Conservation (phyloP, 257 asterid genomes). For the Gentiana dahurica region DNA sequence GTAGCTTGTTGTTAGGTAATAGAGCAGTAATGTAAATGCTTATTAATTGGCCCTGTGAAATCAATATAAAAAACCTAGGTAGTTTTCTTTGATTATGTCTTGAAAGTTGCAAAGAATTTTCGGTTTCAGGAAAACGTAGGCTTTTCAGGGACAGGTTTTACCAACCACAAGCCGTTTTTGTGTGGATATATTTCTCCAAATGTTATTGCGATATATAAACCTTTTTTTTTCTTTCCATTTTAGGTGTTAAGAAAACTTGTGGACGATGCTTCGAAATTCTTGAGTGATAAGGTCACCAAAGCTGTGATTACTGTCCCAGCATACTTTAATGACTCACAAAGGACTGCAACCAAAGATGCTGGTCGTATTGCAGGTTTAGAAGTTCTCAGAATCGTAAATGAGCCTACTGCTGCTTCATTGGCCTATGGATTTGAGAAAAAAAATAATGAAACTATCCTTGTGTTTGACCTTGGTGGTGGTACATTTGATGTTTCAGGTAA, state of each 20-base stretch:
- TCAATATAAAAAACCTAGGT: no score
- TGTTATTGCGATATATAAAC: background rate
- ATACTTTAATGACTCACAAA: conserved; percentile 85
- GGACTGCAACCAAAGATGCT: conserved; percentile 92
- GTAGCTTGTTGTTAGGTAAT: no score
- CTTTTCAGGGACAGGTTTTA: no score
- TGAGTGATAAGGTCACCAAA: conserved; percentile 84
- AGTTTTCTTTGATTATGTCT: no score
- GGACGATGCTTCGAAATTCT: conserved; percentile 90
- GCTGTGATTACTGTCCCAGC: conserved; percentile 97
- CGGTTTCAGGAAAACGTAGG: no score
- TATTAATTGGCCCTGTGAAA: no score
- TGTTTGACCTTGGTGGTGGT: conserved; percentile 90
- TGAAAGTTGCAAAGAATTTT: no score
- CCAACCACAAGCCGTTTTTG: no score
- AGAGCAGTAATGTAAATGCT: no score
- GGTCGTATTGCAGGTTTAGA: conserved; percentile 92
- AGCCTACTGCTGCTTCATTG: conserved; percentile 89
- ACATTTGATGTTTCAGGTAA: conserved; percentile 91
- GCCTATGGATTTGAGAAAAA: conserved; percentile 93
- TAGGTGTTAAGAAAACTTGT: conserved; percentile 91
- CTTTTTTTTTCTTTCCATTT: conserved; percentile 6
- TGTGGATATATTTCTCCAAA: no score
- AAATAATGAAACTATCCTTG: conserved; percentile 71
- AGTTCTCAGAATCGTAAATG: conserved; percentile 80